A percentile compares a stretch with the other conserved stretches of the same genome.
phyloP scores from a whole-genome alignment of 2,329 filamentous ascomycete genomes.

The Magnaporthales sp. region DNA sequence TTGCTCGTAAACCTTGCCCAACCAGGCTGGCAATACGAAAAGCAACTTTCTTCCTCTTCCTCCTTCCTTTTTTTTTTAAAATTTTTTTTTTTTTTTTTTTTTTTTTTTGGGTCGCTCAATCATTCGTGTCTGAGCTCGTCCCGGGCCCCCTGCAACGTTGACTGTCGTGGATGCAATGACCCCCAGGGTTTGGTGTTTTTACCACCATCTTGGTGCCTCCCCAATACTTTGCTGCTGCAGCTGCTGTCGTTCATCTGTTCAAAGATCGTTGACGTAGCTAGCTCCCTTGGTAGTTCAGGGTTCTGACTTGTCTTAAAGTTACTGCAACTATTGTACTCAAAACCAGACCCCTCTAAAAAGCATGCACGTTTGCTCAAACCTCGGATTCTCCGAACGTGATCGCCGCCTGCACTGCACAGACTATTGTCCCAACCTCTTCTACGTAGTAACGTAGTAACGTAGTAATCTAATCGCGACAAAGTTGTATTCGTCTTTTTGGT shows the following conservation, averaged over 20 bases:
- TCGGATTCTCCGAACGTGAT: background rate
- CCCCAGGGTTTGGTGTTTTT: no score
- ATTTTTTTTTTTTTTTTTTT: no score
- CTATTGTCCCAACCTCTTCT: background rate
- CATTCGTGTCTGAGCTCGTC: no score
- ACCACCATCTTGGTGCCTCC: no score
- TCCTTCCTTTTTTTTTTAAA: no score
- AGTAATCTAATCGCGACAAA: no score
- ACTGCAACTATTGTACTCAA: background rate
- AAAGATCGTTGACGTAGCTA: background rate
- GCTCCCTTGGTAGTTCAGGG: background rate
- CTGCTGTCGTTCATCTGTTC: background rate
- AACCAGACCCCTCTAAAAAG: background rate
- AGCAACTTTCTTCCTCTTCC: no score
- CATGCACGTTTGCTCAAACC: background rate
- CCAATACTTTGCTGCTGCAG: no score
- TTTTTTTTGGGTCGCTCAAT: no score
- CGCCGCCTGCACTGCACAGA: background rate
- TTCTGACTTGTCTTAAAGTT: background rate
- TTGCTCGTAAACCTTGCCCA: background rate
- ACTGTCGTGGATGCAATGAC: no score
- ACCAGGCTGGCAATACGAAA: background rate
- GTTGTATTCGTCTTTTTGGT: background rate
- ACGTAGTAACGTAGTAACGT: no score
- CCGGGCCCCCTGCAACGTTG: no score